These are phyloP conservation scores for Trichoderma koningiopsis DNA, from an alignment of 2,329 filamentous ascomycete species.

Conservation along the genomic window DNA sequence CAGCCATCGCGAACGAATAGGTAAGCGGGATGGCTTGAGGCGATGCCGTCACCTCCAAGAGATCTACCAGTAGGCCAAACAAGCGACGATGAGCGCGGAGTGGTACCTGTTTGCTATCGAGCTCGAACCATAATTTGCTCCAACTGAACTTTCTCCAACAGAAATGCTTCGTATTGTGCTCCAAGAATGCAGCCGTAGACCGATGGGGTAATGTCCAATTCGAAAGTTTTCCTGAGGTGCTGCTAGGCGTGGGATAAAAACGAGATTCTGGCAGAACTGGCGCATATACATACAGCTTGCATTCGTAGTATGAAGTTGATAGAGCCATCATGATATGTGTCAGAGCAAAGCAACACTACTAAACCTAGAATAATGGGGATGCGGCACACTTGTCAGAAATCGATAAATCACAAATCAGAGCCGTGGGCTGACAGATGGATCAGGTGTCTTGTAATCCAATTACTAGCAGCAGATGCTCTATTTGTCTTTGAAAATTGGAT, in stretches of 20 bases:
- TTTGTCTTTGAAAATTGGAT: background rate
- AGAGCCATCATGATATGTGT: background rate
- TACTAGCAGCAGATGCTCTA: background rate
- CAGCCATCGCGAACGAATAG: background rate
- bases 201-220: background rate
- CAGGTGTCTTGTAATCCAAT: background rate
- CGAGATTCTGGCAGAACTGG: background rate
- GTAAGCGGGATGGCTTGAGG: background rate
- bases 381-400: slow-evolving; percentile 2
- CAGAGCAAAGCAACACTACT: background rate
- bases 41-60: slow-evolving; percentile 8
- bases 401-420: slow-evolving; percentile 14
- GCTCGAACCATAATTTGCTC: background rate
- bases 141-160: background rate
- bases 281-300: background rate
- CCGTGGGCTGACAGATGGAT: background rate
- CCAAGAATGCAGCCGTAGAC: background rate
- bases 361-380: slow-evolving; percentile 20
- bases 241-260: background rate
- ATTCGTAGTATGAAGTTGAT: background rate
- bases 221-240: background rate
- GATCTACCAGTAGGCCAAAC: background rate
- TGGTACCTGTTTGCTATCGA: background rate
- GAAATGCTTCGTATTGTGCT: background rate
- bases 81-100: background rate